Conservation (phyloP, 2,329 filamentous ascomycete genomes). For the Claviceps quebecensis region DNA sequence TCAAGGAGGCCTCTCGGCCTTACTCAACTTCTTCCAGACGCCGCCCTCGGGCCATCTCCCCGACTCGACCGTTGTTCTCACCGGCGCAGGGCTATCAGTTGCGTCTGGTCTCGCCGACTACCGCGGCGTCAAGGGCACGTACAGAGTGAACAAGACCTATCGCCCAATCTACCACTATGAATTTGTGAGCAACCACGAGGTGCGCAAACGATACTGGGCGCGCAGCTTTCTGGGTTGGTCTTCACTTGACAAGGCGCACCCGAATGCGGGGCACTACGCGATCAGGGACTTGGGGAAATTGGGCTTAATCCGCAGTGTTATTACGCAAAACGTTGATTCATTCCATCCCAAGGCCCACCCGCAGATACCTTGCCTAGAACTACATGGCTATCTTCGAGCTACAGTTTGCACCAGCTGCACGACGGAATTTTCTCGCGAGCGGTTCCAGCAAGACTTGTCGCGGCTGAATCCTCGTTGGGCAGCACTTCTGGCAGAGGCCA, state of each 20-base stretch:
- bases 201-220: conserved; percentile 89
- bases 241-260: conserved; percentile 60
- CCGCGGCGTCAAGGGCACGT: conserved; percentile 77
- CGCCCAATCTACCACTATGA: conserved; percentile 89
- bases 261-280: conserved; percentile 69
- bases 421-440: conserved; percentile 52
- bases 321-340: conserved; percentile 96
- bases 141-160: conserved; percentile 80
- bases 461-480: conserved; percentile 78
- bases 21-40: conserved; percentile 61
- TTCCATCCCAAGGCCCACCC: conserved; percentile 76
- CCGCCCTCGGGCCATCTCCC: conserved; percentile 36
- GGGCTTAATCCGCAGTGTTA: conserved; percentile 59
- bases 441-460: conserved; percentile 65
- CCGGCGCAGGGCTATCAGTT: conserved; percentile 86
- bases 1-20: conserved; percentile 60
- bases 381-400: conserved; percentile 80
- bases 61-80: conserved; percentile 36
- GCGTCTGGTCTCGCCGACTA: conserved; percentile 91
- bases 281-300: conserved; percentile 57
- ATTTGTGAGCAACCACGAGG: conserved; percentile 68
- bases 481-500: conserved; percentile 55
- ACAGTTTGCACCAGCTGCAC: conserved; percentile 70
- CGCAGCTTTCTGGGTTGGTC: conserved; percentile 89
- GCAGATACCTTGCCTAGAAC: conserved; percentile 58